A percentile compares a stretch with the other conserved stretches of the same genome.
Conservation (phyloP, 2,329 filamentous ascomycete genomes). For the Clarireedia homoeocarpa region DNA sequence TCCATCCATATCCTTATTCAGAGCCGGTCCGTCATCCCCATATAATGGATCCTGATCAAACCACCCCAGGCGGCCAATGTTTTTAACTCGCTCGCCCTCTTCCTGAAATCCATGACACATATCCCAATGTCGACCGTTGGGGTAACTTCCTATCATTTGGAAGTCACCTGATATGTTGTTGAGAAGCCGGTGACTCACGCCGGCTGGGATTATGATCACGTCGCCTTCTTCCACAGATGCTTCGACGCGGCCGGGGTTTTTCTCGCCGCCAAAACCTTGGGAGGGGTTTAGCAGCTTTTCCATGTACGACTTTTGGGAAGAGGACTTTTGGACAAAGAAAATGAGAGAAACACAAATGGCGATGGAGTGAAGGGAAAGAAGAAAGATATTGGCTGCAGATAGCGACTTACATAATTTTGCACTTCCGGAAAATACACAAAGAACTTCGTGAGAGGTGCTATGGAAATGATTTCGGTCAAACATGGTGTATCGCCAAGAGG, state of each 20-base stretch:
- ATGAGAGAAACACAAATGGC: too few species aligned
- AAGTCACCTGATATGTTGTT: conserved; percentile 49
- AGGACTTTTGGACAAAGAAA: too few species aligned
- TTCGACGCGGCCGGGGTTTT: conserved; percentile 50
- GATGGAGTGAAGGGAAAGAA: neutral
- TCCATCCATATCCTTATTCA: conserved; percentile 3
- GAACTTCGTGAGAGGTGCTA: conserved; percentile 56
- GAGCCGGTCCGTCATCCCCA: conserved; percentile 43
- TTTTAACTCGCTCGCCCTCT: conserved; percentile 44
- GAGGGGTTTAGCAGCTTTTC: neutral
- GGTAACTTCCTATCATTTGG: conserved; percentile 62
- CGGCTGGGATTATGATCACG: conserved; percentile 57
- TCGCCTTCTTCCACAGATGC: conserved; percentile 49
- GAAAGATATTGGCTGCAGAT: neutral
- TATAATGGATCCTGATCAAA: conserved; percentile 54
- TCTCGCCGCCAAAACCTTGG: conserved; percentile 51
- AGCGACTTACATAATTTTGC: conserved; percentile 44
- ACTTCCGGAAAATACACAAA: conserved; percentile 49
- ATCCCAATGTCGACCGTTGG: conserved; percentile 49
- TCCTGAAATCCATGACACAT: conserved; percentile 60
- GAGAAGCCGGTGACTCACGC: conserved; percentile 55
- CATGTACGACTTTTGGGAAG: neutral
- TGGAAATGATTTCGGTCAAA: conserved; percentile 43
- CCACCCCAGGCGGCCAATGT: conserved; percentile 45
- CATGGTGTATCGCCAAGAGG: conserved; percentile 65